These are phyloP conservation scores for Pseudomonodictys pantanalensis DNA, from an alignment of 495 filamentous ascomycete genomes.

Conservation along the genomic window DNA sequence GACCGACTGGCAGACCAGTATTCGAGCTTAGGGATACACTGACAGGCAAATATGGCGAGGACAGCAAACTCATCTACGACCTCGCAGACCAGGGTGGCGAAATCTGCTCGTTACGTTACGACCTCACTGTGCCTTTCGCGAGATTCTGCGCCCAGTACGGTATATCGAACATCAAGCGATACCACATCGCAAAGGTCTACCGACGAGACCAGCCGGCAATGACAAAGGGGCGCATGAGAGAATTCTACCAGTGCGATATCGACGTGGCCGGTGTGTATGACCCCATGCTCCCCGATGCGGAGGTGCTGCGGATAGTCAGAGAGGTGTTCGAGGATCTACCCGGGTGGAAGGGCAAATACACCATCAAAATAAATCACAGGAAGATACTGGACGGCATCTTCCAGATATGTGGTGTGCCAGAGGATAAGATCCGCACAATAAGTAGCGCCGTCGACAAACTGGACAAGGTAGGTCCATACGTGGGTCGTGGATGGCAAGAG, in stretches of 20 bases:
- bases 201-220: conserved; percentile 77
- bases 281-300: conserved; percentile 94
- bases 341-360: conserved; percentile 67
- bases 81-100: conserved; percentile 83
- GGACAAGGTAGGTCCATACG: conserved; percentile 57
- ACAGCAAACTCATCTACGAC: conserved; percentile 87
- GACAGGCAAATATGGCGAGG: conserved; percentile 87
- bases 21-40: conserved; percentile 78
- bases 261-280: conserved; percentile 91
- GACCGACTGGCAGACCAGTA: conserved; percentile 50
- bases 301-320: conserved; percentile 76
- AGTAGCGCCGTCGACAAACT: conserved; percentile 93
- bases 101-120: conserved; percentile 81
- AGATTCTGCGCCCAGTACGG: conserved; percentile 85
- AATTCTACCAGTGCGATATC: conserved; percentile 98
- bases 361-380: conserved; percentile 93
- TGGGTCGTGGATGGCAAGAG: too few relatives aligned
- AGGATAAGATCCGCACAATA: conserved; percentile 80
- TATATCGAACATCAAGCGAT: conserved; percentile 75
- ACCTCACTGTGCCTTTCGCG: conserved; percentile 87
- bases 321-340: conserved; percentile 80
- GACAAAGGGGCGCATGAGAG: conserved; percentile 86
- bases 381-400: conserved; percentile 94
- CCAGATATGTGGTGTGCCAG: conserved; percentile 81
- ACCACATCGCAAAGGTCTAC: conserved; percentile 89